These are phyloP conservation scores for Diatrype stigma DNA, from an alignment of 2,329 filamentous ascomycete species.

Conservation along the genomic window DNA sequence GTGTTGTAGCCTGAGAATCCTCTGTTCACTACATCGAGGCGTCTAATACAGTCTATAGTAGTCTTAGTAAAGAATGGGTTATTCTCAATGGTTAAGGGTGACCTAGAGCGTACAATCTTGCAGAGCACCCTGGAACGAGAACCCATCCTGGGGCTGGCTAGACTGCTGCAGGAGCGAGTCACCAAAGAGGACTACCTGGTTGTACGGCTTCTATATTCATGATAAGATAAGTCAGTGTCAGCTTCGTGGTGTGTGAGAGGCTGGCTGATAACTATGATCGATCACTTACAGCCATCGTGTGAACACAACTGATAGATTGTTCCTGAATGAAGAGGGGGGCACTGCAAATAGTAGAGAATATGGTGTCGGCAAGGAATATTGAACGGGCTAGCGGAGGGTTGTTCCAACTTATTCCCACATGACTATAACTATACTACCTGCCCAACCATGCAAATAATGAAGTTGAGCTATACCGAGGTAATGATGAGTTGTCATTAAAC, in stretches of 20 bases:
- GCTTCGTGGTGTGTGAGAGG: not conserved
- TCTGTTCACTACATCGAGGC: slow-evolving; percentile 82
- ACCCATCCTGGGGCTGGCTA: slow-evolving; percentile 58
- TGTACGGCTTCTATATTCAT: slow-evolving; percentile 48
- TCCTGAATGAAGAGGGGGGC: not conserved
- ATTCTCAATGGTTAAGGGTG: slow-evolving; percentile 1
- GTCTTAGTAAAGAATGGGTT: slow-evolving; percentile 6
- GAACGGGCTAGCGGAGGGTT: too few species aligned
- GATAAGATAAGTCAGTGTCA: not conserved
- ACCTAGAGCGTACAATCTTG: slow-evolving; percentile 54
- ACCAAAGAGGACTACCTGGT: slow-evolving; percentile 79
- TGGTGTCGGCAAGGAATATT: not conserved
- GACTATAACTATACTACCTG: too few species aligned
- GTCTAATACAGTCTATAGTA: slow-evolving; percentile 63
- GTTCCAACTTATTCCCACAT: too few species aligned
- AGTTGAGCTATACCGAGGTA: too few species aligned
- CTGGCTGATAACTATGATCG: not conserved
- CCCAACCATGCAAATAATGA: too few species aligned
- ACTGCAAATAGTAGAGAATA: not conserved
- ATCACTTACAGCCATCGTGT: slow-evolving; percentile 2
- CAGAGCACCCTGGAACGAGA: slow-evolving; percentile 69
- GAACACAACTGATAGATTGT: not conserved
- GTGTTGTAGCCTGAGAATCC: slow-evolving; percentile 87
- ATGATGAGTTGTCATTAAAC: too few species aligned
- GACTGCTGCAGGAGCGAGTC: slow-evolving; percentile 81